These are phyloP conservation scores for Mycena galericulata DNA, from an alignment of 768 basidiomycete genomes.

Conservation along the genomic window DNA sequence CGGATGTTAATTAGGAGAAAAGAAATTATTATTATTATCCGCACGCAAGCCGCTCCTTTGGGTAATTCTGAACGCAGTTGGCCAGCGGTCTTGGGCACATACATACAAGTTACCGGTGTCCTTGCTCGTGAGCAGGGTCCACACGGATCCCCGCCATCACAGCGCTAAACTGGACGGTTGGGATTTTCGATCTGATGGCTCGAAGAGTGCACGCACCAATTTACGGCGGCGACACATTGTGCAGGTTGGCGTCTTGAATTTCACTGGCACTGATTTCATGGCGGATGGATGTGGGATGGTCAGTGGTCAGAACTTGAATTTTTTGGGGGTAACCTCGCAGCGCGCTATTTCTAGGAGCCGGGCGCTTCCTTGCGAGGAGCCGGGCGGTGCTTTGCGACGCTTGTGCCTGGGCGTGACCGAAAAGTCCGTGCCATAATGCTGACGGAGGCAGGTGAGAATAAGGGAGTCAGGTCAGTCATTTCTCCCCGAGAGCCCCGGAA, in stretches of 20 bases:
- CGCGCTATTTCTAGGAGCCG: neutral
- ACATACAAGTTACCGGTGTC: constrained; percentile 30
- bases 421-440: neutral
- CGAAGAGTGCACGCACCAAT: constrained; percentile 15
- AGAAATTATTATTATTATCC: neutral
- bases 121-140: constrained; percentile 32
- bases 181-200: neutral
- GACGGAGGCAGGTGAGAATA: no score
- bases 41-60: constrained; percentile 34
- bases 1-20: neutral
- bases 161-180: constrained; percentile 21
- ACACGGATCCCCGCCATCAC: constrained; percentile 33
- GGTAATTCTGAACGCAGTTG: constrained; percentile 34
- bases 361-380: constrained; percentile 10
- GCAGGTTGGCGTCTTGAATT: constrained; percentile 36
- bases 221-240: constrained; percentile 30
- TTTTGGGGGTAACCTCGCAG: neutral
- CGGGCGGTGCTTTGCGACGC: constrained; percentile 20
- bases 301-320: neutral
- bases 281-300: neutral
- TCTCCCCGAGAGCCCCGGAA: no score
- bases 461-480: no score
- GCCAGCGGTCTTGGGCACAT: constrained; percentile 30
- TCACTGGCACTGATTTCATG: constrained; percentile 28
- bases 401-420: constrained; percentile 29